Evolutionary conservation across 257 asterid species (phyloP).

Genomic region (Capsicum pubescens): DNA sequence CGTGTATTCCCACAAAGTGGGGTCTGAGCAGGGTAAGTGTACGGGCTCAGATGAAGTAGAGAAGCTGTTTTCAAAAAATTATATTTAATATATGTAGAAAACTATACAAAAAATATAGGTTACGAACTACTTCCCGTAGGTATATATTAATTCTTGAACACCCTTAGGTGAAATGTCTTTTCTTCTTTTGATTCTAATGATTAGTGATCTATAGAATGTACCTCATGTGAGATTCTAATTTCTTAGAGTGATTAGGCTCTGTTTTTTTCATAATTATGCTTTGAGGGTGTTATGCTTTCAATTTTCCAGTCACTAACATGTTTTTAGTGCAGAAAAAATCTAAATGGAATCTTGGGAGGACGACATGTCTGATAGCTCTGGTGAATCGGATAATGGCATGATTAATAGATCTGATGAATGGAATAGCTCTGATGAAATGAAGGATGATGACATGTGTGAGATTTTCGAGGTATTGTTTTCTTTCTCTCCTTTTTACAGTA

Average conservation of each 20-base stretch:
- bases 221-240: not conserved
- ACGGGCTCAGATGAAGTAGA: no score
- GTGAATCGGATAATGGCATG: not conserved
- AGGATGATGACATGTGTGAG: not conserved
- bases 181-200: not conserved
- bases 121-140: no score
- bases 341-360: not conserved
- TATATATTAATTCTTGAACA: no score
- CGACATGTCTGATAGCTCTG: conserved; percentile 3
- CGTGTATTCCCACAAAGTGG: no score
- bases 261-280: not conserved
- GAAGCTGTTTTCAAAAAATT: no score
- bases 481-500: not conserved
- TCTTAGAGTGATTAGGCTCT: not conserved
- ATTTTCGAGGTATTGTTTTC: not conserved
- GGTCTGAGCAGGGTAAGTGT: no score
- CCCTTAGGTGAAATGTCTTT: not conserved
- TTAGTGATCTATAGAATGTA: not conserved
- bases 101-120: no score
- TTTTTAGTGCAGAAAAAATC: not conserved
- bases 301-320: not conserved
- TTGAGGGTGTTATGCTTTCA: not conserved
- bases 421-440: not conserved
- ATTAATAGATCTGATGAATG: not conserved
- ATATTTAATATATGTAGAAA: no score